Evolutionary conservation across 1,284 basidiomycete species (phyloP).

Genomic region (Ustilago nuda): DNA sequence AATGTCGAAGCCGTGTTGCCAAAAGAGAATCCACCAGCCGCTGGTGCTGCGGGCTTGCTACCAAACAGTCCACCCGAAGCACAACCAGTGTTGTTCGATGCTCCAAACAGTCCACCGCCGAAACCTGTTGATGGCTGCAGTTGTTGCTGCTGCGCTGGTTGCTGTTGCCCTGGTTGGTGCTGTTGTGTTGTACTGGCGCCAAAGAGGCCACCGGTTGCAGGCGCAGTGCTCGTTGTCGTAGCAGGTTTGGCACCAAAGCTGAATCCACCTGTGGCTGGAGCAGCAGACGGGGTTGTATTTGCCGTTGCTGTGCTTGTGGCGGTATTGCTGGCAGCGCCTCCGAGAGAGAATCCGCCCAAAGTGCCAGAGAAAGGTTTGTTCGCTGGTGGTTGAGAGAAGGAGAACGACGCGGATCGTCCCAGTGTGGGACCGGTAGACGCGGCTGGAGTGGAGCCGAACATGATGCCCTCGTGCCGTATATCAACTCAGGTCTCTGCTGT

Average conservation of each 20-base stretch:
- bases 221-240: conserved; percentile 18
- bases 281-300: conserved; percentile 15
- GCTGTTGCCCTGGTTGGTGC: conserved; percentile 14
- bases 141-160: conserved; percentile 13
- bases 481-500: background rate
- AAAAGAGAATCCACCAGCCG: conserved; percentile 45
- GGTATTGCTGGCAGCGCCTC: conserved; percentile 19
- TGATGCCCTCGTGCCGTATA: background rate
- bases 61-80: conserved; percentile 44
- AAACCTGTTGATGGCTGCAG: conserved; percentile 27
- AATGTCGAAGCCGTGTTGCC: conserved; percentile 18
- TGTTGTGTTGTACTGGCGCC: conserved; percentile 24
- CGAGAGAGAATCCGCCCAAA: conserved; percentile 47
- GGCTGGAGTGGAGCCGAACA: conserved; percentile 44
- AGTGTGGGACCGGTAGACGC: conserved; percentile 32
- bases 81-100: conserved; percentile 12
- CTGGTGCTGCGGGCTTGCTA: conserved; percentile 23
- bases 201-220: conserved; percentile 43
- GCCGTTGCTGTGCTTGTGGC: conserved; percentile 20
- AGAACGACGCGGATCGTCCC: conserved; percentile 51
- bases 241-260: conserved; percentile 50
- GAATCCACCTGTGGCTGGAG: conserved; percentile 40
- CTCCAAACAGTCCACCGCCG: conserved; percentile 35
- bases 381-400: conserved; percentile 51
- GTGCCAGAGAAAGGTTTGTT: conserved; percentile 52